A percentile compares a stretch with the other conserved stretches of the same genome.
These are phyloP conservation scores for Capronia americana DNA, from an alignment of 2,329 filamentous ascomycete species.

Conservation along the genomic window DNA sequence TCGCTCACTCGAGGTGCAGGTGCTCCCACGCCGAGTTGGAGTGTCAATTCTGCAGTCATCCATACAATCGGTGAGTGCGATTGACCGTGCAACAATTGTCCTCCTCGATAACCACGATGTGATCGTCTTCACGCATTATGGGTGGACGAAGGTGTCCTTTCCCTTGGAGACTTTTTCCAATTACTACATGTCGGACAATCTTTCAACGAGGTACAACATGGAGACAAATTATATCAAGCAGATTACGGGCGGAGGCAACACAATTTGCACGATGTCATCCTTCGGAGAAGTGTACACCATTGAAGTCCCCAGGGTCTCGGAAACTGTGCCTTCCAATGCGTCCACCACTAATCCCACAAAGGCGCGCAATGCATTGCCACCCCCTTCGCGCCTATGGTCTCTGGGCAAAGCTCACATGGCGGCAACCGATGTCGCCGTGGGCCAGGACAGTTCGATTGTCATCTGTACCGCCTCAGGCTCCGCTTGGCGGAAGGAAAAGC, in stretches of 20 bases:
- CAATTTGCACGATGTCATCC: slow-evolving; percentile 84
- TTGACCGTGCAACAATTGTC: slow-evolving; percentile 86
- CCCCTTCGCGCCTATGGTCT: slow-evolving; percentile 84
- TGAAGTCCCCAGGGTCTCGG: slow-evolving; percentile 71
- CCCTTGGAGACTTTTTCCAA: slow-evolving; percentile 76
- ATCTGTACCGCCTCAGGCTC: slow-evolving; percentile 90
- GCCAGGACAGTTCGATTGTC: slow-evolving; percentile 92
- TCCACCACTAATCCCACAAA: slow-evolving; percentile 94
- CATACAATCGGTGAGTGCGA: slow-evolving; percentile 82
- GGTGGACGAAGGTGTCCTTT: slow-evolving; percentile 89
- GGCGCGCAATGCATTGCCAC: slow-evolving; percentile 80
- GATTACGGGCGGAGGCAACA: slow-evolving; percentile 85
- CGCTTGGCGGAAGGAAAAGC: slow-evolving; percentile 87
- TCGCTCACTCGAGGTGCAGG: slow-evolving; percentile 83
- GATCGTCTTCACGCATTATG: slow-evolving; percentile 93
- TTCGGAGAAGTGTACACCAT: slow-evolving; percentile 89
- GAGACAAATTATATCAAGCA: slow-evolving; percentile 73
- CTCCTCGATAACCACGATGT: slow-evolving; percentile 87
- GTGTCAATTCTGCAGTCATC: slow-evolving; percentile 76
- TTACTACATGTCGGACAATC: slow-evolving; percentile 67
- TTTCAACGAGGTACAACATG: slow-evolving; percentile 69
- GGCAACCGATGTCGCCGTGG: slow-evolving; percentile 83
- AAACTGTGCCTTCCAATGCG: slow-evolving; percentile 64
- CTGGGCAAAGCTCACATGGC: slow-evolving; percentile 84
- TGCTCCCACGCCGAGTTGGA: slow-evolving; percentile 82